A percentile compares a stretch with the other conserved stretches of the same genome.
These are phyloP conservation scores for Cryphonectria japonica DNA, from an alignment of 2,329 filamentous ascomycete genomes.

Conservation along the genomic window DNA sequence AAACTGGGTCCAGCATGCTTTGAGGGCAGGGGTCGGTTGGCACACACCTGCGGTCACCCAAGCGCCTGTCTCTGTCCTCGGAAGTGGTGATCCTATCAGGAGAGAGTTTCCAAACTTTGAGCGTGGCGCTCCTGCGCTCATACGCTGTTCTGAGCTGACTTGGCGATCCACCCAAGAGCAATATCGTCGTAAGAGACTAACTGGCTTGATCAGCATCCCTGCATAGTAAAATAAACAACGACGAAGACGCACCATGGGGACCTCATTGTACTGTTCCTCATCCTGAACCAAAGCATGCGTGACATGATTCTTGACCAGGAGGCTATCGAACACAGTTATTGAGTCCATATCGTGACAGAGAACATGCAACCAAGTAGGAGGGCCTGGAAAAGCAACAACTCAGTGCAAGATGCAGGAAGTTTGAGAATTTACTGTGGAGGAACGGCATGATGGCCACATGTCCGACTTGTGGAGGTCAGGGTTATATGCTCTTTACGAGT, in stretches of 20 bases:
- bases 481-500: background rate
- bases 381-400: background rate
- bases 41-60: background rate
- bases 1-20: background rate
- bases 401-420: background rate
- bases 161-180: background rate
- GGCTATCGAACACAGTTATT: background rate
- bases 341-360: background rate
- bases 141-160: background rate
- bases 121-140: background rate
- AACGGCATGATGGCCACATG: background rate
- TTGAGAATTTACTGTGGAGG: background rate
- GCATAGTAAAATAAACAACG: background rate
- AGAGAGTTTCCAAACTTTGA: background rate
- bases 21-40: background rate
- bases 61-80: background rate
- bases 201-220: background rate
- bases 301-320: constrained; percentile 4
- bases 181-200: background rate
- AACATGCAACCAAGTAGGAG: too few species aligned
- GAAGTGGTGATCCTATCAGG: background rate
- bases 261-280: background rate
- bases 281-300: constrained; percentile 10
- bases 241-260: constrained; percentile 7
- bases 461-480: background rate